Evolutionary conservation across 2,329 filamentous ascomycete species (phyloP).

Genomic region (Lasiodiplodia sp.): DNA sequence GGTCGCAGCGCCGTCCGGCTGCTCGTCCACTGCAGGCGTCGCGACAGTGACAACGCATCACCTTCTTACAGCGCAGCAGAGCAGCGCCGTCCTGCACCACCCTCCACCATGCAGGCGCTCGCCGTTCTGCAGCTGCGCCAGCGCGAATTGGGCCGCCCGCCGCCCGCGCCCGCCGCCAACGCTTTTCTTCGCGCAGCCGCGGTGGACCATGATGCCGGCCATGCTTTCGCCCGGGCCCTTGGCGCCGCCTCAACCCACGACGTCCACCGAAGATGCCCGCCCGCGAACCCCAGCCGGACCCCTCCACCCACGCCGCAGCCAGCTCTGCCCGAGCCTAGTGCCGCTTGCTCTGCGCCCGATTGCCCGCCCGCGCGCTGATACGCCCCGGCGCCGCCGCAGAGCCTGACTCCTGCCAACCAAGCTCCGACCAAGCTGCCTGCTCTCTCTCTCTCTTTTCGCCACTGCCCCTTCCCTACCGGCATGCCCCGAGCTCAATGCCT

Average conservation of each 20-base stretch:
- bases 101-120: conserved; percentile 28
- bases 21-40: conserved; percentile 18
- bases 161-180: conserved; percentile 6
- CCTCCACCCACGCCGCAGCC: conserved; percentile 22
- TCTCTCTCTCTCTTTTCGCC: conserved; percentile 22
- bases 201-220: not conserved
- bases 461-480: conserved; percentile 9
- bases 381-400: conserved; percentile 1
- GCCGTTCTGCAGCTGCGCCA: conserved; percentile 25
- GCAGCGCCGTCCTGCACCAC: conserved; percentile 21
- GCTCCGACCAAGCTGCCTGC: not conserved
- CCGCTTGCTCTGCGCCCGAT: not conserved
- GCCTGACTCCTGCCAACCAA: conserved; percentile 6
- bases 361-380: conserved; percentile 11
- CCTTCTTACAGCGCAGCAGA: conserved; percentile 25
- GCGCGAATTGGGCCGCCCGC: conserved; percentile 18
- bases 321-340: conserved; percentile 16
- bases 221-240: conserved; percentile 27
- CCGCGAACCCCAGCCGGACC: conserved; percentile 16
- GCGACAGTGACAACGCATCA: conserved; percentile 30
- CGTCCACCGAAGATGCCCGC: conserved; percentile 9
- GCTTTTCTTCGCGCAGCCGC: conserved; percentile 27
- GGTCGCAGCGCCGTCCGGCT: conserved; percentile 24
- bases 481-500: conserved; percentile 17
- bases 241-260: conserved; percentile 3